Evolutionary conservation across 345 rosid species (phyloP).

Genomic region (Citrus reticulata): DNA sequence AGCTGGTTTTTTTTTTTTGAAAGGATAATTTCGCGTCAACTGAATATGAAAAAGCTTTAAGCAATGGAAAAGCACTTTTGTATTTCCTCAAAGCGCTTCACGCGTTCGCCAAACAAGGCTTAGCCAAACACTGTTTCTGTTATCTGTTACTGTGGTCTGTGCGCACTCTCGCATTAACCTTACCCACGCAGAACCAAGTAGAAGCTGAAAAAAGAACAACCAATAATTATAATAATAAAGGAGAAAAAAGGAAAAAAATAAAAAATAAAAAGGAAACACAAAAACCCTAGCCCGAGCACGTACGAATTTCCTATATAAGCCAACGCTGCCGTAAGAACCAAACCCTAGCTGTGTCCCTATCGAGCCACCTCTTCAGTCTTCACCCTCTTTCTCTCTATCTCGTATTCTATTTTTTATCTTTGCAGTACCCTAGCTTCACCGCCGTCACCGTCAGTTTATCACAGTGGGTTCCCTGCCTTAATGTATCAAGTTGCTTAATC

Average conservation of each 20-base stretch:
- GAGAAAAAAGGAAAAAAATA: neutral
- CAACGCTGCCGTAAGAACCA: neutral
- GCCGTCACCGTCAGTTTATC: neutral
- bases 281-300: slow-evolving; percentile 9
- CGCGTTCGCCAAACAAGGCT: neutral
- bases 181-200: neutral
- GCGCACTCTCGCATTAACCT: neutral
- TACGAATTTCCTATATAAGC: slow-evolving; percentile 10
- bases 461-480: neutral
- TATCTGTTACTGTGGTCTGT: too few species aligned
- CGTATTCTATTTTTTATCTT: neutral
- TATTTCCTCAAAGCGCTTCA: too few species aligned
- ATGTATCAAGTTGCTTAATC: neutral
- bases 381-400: neutral
- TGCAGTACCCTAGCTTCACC: slow-evolving; percentile 7
- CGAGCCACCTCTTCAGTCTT: neutral
- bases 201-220: neutral
- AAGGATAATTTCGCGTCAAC: too few species aligned
- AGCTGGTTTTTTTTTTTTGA: too few species aligned
- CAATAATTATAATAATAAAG: neutral
- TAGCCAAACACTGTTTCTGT: too few species aligned
- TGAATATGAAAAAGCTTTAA: too few species aligned
- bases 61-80: too few species aligned
- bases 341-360: slow-evolving; percentile 5
- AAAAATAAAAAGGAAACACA: neutral